A percentile compares a stretch with the other conserved stretches of the same genome.
phyloP scores from a whole-genome alignment of 2,329 filamentous ascomycete species.

The Fusarium sp. region DNA sequence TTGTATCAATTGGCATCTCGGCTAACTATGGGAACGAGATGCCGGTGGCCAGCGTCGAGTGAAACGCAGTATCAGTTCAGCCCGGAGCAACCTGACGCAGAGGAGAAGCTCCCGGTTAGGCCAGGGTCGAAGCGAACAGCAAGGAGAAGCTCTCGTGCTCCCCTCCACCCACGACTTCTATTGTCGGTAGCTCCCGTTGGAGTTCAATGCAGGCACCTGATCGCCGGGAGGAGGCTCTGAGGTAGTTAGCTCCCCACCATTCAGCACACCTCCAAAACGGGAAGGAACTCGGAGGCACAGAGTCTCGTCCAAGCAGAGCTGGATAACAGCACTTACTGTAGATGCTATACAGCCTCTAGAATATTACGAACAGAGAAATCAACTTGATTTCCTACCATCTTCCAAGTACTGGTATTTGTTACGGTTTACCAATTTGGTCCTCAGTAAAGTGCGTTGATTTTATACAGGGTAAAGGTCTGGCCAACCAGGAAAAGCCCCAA shows the following conservation, averaged over 20 bases:
- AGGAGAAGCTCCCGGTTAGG: too few species aligned
- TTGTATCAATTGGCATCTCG: not conserved
- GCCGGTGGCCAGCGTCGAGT: too few species aligned
- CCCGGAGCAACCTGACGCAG: too few species aligned
- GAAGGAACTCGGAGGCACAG: not conserved
- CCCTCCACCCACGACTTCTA: slow-evolving; percentile 2
- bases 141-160: slow-evolving; percentile 8
- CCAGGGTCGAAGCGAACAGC: too few species aligned
- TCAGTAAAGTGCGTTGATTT: not conserved
- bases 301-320: too few species aligned
- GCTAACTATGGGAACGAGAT: too few species aligned
- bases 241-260: slow-evolving; percentile 21
- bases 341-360: too few species aligned
- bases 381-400: not conserved
- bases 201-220: slow-evolving; percentile 33
- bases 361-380: not conserved
- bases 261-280: slow-evolving; percentile 18
- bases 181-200: slow-evolving; percentile 19
- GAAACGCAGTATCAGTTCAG: too few species aligned
- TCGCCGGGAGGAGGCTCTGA: slow-evolving; percentile 17
- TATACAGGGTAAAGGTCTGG: too few species aligned
- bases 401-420: not conserved
- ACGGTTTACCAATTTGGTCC: too few species aligned
- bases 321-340: too few species aligned
- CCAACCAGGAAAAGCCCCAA: too few species aligned